Percentiles rank a stretch among this genome's conserved stretches.
Evolutionary conservation across 2,329 filamentous ascomycete species (phyloP).

Genomic region (Albophoma yamanashiensis): DNA sequence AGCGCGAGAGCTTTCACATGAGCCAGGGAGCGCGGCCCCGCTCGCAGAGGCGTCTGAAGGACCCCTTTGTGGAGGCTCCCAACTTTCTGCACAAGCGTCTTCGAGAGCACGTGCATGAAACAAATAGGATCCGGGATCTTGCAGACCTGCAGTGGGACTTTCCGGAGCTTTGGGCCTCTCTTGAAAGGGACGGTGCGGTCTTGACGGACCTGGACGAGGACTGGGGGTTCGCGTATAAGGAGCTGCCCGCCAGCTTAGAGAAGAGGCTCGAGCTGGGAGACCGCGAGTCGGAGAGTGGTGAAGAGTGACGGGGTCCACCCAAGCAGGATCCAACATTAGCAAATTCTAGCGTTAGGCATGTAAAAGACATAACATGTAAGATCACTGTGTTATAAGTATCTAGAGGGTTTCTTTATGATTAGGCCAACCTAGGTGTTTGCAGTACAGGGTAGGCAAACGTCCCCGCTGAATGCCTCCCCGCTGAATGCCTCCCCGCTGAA

Average conservation of each 20-base stretch:
- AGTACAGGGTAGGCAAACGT: not conserved
- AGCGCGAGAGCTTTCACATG: constrained; percentile 28
- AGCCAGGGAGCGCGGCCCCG: constrained; percentile 12
- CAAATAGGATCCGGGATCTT: constrained; percentile 18
- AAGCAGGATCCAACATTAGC: not conserved
- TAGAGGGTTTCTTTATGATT: no score
- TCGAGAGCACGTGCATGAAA: constrained; percentile 8
- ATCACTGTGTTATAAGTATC: not conserved
- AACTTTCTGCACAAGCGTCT: not conserved
- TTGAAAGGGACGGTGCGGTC: constrained; percentile 15
- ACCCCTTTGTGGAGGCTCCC: constrained; percentile 4
- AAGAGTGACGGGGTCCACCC: not conserved
- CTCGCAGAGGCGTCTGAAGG: constrained; percentile 14
- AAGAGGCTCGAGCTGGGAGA: not conserved
- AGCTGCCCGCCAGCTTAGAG: constrained; percentile 7
- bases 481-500: no score
- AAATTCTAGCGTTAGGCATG: not conserved
- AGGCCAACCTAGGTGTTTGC: no score
- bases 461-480: no score
- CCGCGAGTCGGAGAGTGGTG: not conserved
- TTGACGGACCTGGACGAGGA: constrained; percentile 19
- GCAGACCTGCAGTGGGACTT: constrained; percentile 9
- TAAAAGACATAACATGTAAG: not conserved
- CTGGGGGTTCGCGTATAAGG: constrained; percentile 23
- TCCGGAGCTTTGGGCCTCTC: constrained; percentile 8